Evolutionary conservation across 768 basidiomycete species (phyloP).

Genomic region (Boletellus sp.): DNA sequence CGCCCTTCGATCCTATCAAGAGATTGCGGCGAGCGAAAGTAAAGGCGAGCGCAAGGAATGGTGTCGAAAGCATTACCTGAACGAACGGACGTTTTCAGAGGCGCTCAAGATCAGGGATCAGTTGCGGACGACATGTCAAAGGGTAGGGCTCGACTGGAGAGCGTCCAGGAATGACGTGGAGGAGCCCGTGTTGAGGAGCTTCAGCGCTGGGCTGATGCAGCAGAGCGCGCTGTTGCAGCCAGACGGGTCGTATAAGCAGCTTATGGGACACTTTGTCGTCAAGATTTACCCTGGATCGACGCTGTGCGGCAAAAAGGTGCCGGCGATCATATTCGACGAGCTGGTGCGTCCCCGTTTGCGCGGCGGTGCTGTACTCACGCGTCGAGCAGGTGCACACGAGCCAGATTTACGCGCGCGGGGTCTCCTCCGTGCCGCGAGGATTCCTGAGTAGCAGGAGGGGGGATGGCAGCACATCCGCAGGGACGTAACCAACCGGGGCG

Average conservation of each 20-base stretch:
- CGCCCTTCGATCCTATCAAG: conserved; percentile 76
- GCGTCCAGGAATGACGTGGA: conserved; percentile 58
- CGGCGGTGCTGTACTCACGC: not conserved
- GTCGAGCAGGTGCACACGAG: conserved; percentile 67
- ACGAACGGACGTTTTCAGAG: conserved; percentile 74
- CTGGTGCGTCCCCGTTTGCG: conserved; percentile 51
- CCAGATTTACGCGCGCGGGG: conserved; percentile 87
- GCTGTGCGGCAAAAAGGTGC: conserved; percentile 74
- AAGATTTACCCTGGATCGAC: conserved; percentile 92
- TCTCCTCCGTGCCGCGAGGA: conserved; percentile 70
- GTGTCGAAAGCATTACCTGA: conserved; percentile 83
- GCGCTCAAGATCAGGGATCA: conserved; percentile 80
- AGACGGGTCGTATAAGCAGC: conserved; percentile 84
- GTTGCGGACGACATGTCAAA: conserved; percentile 60
- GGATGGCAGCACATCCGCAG: too few species aligned
- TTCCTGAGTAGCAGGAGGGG: conserved; percentile 36
- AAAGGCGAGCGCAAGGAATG: conserved; percentile 59
- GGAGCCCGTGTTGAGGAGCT: conserved; percentile 64
- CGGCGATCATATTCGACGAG: conserved; percentile 91
- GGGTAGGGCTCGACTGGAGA: conserved; percentile 57
- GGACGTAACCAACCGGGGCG: not conserved
- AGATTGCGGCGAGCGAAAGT: conserved; percentile 48
- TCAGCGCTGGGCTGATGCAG: conserved; percentile 73
- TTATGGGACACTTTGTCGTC: conserved; percentile 70
- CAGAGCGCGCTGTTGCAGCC: conserved; percentile 83